phyloP scores from a whole-genome alignment of 2,329 filamentous ascomycete genomes.

The Metarhizium anisopliae region DNA sequence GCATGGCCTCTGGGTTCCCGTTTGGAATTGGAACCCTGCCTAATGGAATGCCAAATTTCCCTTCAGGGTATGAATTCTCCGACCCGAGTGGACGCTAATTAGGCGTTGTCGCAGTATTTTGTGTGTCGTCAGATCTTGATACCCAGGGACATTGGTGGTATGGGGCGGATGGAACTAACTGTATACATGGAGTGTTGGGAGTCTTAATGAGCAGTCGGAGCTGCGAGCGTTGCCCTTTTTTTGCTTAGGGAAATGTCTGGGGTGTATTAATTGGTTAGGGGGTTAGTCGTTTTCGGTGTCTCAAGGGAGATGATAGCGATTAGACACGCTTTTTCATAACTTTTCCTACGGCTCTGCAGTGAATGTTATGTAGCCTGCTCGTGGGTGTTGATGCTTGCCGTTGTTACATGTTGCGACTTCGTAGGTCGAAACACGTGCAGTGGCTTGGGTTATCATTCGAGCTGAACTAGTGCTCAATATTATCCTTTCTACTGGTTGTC shows the following conservation, averaged over 20 bases:
- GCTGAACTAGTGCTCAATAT: too few species aligned
- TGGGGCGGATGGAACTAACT: not conserved
- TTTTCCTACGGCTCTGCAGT: too few species aligned
- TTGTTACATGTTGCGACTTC: too few species aligned
- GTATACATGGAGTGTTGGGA: not conserved
- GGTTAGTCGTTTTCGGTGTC: too few species aligned
- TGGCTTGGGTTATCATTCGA: too few species aligned
- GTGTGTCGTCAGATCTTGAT: not conserved
- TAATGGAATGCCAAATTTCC: slow-evolving; percentile 34
- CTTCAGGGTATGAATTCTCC: slow-evolving; percentile 29
- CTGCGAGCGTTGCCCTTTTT: not conserved
- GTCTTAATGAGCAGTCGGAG: not conserved
- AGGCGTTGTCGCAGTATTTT: slow-evolving; percentile 4
- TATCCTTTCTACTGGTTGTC: too few species aligned
- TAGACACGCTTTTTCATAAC: too few species aligned
- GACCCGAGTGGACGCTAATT: slow-evolving; percentile 18
- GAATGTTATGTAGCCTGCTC: too few species aligned
- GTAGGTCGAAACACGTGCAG: too few species aligned
- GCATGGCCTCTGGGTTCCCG: slow-evolving; percentile 22
- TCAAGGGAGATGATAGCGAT: too few species aligned
- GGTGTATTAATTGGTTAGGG: not conserved
- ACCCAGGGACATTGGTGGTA: not conserved
- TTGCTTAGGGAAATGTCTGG: not conserved
- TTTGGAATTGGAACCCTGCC: slow-evolving; percentile 31
- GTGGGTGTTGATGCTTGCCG: too few species aligned